Evolutionary conservation across 176 grass and related monocot species (phyloP).

Genomic region (Phyllostachys edulis): DNA sequence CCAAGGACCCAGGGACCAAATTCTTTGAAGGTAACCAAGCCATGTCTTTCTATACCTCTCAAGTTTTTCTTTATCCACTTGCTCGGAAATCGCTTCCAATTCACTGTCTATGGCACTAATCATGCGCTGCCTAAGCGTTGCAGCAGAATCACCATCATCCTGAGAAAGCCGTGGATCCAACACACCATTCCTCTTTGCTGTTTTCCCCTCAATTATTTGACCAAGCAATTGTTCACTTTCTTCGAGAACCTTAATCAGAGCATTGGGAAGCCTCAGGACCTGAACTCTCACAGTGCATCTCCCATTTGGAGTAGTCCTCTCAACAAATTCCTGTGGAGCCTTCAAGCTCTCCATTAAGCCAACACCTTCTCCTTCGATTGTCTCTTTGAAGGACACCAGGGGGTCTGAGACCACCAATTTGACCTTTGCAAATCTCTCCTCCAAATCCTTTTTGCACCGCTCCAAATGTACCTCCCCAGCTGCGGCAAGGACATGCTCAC

Average conservation of each 20-base stretch:
- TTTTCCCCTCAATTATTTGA: slow-evolving; percentile 71
- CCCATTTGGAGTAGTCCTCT: slow-evolving; percentile 78
- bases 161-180: slow-evolving; percentile 32
- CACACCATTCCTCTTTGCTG: slow-evolving; percentile 41
- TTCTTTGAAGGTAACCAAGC: slow-evolving; percentile 57
- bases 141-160: slow-evolving; percentile 53
- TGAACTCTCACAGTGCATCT: slow-evolving; percentile 73
- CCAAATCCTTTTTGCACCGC: slow-evolving; percentile 81
- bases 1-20: slow-evolving; percentile 71
- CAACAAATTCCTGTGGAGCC: slow-evolving; percentile 42
- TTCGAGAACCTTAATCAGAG: slow-evolving; percentile 75
- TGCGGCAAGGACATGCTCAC: slow-evolving; percentile 80
- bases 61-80: slow-evolving; percentile 64
- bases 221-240: slow-evolving; percentile 71
- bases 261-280: slow-evolving; percentile 68
- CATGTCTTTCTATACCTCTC: slow-evolving; percentile 56
- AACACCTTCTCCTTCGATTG: slow-evolving; percentile 69
- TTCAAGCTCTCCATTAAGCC: slow-evolving; percentile 45
- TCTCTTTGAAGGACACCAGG: slow-evolving; percentile 89
- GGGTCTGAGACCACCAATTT: slow-evolving; percentile 75
- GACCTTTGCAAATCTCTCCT: slow-evolving; percentile 92
- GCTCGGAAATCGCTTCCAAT: slow-evolving; percentile 47
- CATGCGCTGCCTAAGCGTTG: slow-evolving; percentile 56
- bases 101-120: slow-evolving; percentile 71
- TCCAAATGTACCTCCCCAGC: slow-evolving; percentile 93